These are phyloP conservation scores for Rostrohypoxylon terebratum DNA, from an alignment of 495 filamentous ascomycete species.

Conservation along the genomic window DNA sequence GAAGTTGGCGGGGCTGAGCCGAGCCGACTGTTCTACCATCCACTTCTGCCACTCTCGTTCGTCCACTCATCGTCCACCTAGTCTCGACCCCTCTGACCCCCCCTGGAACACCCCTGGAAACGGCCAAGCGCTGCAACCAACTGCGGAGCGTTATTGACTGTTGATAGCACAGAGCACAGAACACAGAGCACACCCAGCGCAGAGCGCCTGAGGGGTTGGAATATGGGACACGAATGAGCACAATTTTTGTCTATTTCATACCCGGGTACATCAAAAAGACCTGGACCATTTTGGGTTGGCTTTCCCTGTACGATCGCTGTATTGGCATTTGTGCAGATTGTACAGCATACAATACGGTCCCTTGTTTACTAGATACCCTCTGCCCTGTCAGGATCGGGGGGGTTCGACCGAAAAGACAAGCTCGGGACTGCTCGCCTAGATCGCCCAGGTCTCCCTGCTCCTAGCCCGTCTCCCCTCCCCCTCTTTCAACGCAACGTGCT, in stretches of 20 bases:
- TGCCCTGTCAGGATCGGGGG: slow-evolving; percentile 30
- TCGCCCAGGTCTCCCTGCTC: too few relatives aligned
- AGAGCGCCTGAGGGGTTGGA: slow-evolving; percentile 26
- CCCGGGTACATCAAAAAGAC: neutral
- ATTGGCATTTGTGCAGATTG: neutral
- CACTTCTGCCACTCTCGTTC: neutral
- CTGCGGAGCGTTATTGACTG: slow-evolving; percentile 20
- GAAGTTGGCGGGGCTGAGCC: slow-evolving; percentile 32
- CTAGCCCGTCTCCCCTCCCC: neutral
- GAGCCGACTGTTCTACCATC: slow-evolving; percentile 24
- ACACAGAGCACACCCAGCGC: neutral
- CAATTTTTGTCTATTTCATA: neutral
- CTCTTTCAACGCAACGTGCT: neutral
- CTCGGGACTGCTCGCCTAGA: slow-evolving; percentile 3
- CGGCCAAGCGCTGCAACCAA: slow-evolving; percentile 20
- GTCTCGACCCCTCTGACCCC: slow-evolving; percentile 15
- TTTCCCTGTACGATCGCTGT: slow-evolving; percentile 7
- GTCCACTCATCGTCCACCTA: neutral
- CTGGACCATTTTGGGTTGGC: neutral
- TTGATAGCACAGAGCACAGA: slow-evolving; percentile 10
- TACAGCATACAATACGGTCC: too few relatives aligned
- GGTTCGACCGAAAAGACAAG: slow-evolving; percentile 38
- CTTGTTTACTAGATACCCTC: slow-evolving; percentile 16
- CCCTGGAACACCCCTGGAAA: slow-evolving; percentile 10
- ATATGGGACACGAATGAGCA: neutral